Base-by-base conservation (phyloP, 495 filamentous ascomycete species). In the Aspergillus hancockii region DNA sequence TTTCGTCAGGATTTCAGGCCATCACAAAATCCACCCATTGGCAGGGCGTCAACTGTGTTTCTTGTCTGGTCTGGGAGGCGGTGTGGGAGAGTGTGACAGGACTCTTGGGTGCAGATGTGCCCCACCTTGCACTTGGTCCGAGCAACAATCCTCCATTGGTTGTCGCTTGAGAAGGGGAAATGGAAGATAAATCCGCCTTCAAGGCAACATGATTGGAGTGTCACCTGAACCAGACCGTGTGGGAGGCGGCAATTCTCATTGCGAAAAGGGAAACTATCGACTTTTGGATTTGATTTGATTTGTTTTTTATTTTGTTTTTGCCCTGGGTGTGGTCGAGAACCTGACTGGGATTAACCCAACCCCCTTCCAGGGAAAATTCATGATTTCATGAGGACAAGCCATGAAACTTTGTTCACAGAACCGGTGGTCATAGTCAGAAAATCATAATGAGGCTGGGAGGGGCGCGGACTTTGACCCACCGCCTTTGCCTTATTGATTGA, bases 21-120 rank as follows among this genome's bases (percentile, higher is more conserved):
- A 22, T n/a, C 43, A 45, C 14, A 14, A 9, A 41, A 41, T 47
- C 21, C 13, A 8, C 19, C n/a, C 6, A 19, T 43, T 19, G 1
- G n/a, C 40, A 43, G 40, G 13, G 18, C 40, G 40, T 18, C n/a
- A n/a, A n/a, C n/a, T n/a, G n/a, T n/a, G n/a, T n/a, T n/a, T n/a
- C n/a, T n/a, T n/a, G n/a, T n/a, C n/a, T n/a, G n/a, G 49, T 13
- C 16, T 31, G 13, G 13, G 49, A 52, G 49, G 49, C 49, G 49
- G 51, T 53, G 51, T 36, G 51, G 1, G 51, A 5, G 51, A 13
- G 51, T 53, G 51, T 53, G 51, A 53, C 51, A 53, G 51, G 32
- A 14, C 34, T 31, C 21, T 41, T 7, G 16, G 31, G n/a, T 12
- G 31, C 31, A 38, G 50, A 52, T 52, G 7, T 52, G 14, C 8